Conservation (phyloP, 1,284 basidiomycete species). For the Rhodotorula sp. region DNA sequence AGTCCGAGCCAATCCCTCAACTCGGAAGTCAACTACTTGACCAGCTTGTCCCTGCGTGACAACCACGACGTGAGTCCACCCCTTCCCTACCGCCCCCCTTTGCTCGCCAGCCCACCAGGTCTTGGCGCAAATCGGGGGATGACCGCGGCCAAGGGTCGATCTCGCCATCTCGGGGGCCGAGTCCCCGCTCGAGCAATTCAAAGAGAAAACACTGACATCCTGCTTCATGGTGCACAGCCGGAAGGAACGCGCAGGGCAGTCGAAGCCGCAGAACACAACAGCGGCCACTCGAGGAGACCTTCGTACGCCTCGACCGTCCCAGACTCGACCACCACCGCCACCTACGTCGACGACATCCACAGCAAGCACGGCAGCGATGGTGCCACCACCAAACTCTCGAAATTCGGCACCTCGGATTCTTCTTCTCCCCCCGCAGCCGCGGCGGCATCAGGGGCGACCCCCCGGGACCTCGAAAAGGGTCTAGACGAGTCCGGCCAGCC, state of each 20-base stretch:
- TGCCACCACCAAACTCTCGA: background rate
- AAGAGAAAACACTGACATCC: too few species aligned
- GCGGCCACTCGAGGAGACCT: conserved; percentile 30
- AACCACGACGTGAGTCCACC: conserved; percentile 34
- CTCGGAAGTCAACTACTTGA: conserved; percentile 12
- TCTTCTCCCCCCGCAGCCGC: background rate
- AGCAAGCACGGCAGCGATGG: background rate
- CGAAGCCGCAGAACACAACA: conserved; percentile 3
- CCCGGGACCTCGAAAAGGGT: conserved; percentile 27
- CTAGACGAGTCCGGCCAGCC: background rate
- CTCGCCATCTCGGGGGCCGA: too few species aligned
- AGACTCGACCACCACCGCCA: conserved; percentile 16
- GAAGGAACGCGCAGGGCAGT: conserved; percentile 22
- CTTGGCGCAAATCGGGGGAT: too few species aligned
- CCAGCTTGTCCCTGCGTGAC: conserved; percentile 17
- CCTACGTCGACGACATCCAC: background rate
- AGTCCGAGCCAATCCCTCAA: conserved; percentile 18
- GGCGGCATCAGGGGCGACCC: background rate
- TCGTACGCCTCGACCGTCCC: conserved; percentile 39
- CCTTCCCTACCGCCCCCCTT: too few species aligned
- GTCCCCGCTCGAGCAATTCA: too few species aligned
- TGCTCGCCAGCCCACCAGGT: too few species aligned
- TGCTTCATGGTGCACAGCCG: conserved; percentile 10
- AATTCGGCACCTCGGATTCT: background rate
- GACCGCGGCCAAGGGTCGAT: too few species aligned